Evolutionary conservation across 2,329 filamentous ascomycete genomes (phyloP).

Genomic region (Alternaria tenuissima): DNA sequence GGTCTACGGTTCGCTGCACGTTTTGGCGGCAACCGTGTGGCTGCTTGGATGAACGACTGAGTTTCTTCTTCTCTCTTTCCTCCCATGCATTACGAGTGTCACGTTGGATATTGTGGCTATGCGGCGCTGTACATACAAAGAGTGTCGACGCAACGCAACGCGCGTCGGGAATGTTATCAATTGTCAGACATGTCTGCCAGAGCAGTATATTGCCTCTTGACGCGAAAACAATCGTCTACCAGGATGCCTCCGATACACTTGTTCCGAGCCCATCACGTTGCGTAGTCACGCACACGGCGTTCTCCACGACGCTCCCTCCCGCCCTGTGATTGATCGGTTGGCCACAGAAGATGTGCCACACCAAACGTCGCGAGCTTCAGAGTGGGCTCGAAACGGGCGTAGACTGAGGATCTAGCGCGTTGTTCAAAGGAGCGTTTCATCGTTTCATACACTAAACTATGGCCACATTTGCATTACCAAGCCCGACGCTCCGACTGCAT

Average conservation of each 20-base stretch:
- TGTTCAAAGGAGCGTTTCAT: conserved; percentile 2
- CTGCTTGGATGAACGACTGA: conserved; percentile 85
- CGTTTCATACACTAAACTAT: conserved; percentile 4
- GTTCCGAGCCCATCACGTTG: conserved; percentile 28
- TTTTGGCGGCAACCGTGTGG: conserved; percentile 83
- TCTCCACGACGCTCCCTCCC: conserved; percentile 20
- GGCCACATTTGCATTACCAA: neutral
- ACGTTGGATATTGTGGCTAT: conserved; percentile 25
- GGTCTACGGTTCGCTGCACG: conserved; percentile 85
- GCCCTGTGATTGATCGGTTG: conserved; percentile 33
- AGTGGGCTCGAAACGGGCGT: neutral
- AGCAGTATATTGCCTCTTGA: conserved; percentile 1
- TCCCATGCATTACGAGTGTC: conserved; percentile 13
- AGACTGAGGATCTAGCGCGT: conserved; percentile 4
- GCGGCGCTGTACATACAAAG: conserved; percentile 19
- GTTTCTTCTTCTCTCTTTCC: conserved; percentile 14
- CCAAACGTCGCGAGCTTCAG: conserved; percentile 14
- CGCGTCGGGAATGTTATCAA: conserved; percentile 33
- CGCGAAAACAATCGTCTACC: conserved; percentile 11
- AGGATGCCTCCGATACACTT: conserved; percentile 23
- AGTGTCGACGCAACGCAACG: conserved; percentile 29
- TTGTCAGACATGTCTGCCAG: conserved; percentile 9
- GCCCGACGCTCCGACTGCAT: neutral
- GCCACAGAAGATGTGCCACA: conserved; percentile 26
- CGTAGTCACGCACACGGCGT: conserved; percentile 34